Conservation (phyloP, 148 eudicot genomes). For the Bassia scoparia region DNA sequence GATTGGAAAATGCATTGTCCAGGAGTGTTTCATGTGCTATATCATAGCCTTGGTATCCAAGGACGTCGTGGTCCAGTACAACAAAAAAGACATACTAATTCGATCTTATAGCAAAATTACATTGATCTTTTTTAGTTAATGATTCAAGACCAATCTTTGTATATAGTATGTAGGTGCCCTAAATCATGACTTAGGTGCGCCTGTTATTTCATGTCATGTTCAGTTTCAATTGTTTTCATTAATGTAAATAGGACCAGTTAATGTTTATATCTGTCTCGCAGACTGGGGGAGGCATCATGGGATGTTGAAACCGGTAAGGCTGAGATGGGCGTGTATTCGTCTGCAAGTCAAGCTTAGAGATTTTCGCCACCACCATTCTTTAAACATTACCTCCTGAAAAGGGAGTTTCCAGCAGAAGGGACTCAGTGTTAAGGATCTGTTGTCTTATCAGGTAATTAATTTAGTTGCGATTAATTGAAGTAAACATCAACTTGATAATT, state of each 20-base stretch:
- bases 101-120: neutral
- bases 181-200: no score
- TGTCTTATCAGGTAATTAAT: conserved; percentile 45
- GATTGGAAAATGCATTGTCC: conserved; percentile 41
- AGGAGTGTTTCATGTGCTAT: conserved; percentile 50
- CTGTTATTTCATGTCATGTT: no score
- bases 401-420: conserved; percentile 31
- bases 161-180: no score
- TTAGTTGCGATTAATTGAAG: no score
- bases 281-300: conserved; percentile 40
- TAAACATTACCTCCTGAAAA: conserved; percentile 30
- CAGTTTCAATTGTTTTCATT: no score
- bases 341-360: conserved; percentile 20
- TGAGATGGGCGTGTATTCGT: conserved; percentile 48
- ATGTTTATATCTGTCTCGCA: neutral
- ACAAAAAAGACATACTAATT: no score
- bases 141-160: no score
- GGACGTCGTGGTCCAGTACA: conserved; percentile 33
- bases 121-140: no score
- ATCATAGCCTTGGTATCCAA: conserved; percentile 45
- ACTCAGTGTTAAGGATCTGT: conserved; percentile 45
- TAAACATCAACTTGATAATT: no score
- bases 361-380: conserved; percentile 39
- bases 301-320: conserved; percentile 47
- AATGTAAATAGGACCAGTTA: no score